Percentiles rank a stretch among this genome's conserved stretches.
Conservation (phyloP, 140 eudicot genomes). For the Bidens hawaiensis region DNA sequence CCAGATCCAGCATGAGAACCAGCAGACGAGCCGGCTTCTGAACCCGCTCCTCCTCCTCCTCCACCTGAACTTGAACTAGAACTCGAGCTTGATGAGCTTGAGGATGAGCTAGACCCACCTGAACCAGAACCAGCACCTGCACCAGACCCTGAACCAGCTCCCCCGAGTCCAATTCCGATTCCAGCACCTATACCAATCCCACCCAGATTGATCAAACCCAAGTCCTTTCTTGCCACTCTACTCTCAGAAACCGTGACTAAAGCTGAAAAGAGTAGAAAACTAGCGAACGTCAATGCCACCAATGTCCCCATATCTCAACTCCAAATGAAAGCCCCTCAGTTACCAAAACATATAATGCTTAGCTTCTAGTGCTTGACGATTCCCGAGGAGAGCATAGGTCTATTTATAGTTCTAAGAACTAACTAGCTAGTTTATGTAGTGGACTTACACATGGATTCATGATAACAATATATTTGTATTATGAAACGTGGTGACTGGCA, state of each 20-base stretch:
- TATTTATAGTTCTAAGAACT: slow-evolving; percentile 3
- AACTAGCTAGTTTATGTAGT: not conserved
- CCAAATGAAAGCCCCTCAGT: not conserved
- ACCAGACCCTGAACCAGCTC: slow-evolving; percentile 59
- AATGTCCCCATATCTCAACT: slow-evolving; percentile 29
- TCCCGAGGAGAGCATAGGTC: not conserved
- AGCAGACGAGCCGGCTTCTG: slow-evolving; percentile 68
- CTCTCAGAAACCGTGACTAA: slow-evolving; percentile 37
- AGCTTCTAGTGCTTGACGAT: not conserved
- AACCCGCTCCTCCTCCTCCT: slow-evolving; percentile 39
- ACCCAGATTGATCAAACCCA: slow-evolving; percentile 54
- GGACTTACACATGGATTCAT: slow-evolving; percentile 9
- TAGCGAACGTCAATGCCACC: slow-evolving; percentile 28
- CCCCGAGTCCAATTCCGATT: slow-evolving; percentile 51
- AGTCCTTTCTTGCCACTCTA: slow-evolving; percentile 63
- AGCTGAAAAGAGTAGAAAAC: slow-evolving; percentile 39
- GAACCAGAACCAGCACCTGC: too few species aligned
- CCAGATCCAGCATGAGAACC: slow-evolving; percentile 69
- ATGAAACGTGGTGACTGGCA: too few species aligned
- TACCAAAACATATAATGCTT: not conserved
- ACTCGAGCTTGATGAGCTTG: slow-evolving; percentile 52
- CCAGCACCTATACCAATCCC: slow-evolving; percentile 52
- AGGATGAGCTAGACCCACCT: slow-evolving; percentile 37
- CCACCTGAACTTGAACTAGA: slow-evolving; percentile 45
- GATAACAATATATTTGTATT: not conserved